phyloP scores from a whole-genome alignment of 2,329 filamentous ascomycete genomes.

The Trichothecium roseum region DNA sequence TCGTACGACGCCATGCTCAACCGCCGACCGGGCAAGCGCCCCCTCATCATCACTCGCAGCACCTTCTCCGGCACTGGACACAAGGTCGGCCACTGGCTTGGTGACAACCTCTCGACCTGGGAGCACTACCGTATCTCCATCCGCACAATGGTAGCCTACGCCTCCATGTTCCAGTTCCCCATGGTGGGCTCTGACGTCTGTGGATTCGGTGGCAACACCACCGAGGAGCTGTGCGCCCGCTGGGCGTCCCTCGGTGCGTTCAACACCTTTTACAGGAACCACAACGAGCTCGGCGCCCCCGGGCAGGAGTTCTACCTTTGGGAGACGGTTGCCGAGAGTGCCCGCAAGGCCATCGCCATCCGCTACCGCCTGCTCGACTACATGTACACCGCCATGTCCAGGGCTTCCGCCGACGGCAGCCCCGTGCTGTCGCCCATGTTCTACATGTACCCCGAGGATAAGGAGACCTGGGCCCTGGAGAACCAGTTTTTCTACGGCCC shows the following conservation, averaged over 20 bases:
- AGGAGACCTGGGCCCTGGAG: constrained; percentile 33
- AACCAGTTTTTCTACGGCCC: constrained; percentile 41
- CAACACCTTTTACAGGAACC: constrained; percentile 61
- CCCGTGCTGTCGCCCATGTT: constrained; percentile 62
- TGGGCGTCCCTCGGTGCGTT: constrained; percentile 64
- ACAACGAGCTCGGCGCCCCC: constrained; percentile 37
- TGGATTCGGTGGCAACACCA: constrained; percentile 58
- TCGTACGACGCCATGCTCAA: constrained; percentile 61
- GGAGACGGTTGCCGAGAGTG: constrained; percentile 50
- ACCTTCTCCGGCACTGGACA: constrained; percentile 71
- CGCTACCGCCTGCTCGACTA: constrained; percentile 78
- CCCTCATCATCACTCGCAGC: constrained; percentile 75
- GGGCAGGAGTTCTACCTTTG: constrained; percentile 62
- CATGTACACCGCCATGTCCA: constrained; percentile 61
- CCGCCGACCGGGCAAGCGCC: constrained; percentile 57
- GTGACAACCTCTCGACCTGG: constrained; percentile 63
- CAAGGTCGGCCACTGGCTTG: constrained; percentile 75
- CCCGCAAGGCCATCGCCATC: constrained; percentile 57
- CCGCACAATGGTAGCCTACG: constrained; percentile 65
- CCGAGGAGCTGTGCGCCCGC: constrained; percentile 53
- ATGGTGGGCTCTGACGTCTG: constrained; percentile 68
- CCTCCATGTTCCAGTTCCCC: constrained; percentile 56
- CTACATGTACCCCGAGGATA: constrained; percentile 53
- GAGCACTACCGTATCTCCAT: constrained; percentile 68
- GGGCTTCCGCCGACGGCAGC: constrained; percentile 47